Evolutionary conservation across 768 basidiomycete species (phyloP).

Genomic region (Mycena rosella): DNA sequence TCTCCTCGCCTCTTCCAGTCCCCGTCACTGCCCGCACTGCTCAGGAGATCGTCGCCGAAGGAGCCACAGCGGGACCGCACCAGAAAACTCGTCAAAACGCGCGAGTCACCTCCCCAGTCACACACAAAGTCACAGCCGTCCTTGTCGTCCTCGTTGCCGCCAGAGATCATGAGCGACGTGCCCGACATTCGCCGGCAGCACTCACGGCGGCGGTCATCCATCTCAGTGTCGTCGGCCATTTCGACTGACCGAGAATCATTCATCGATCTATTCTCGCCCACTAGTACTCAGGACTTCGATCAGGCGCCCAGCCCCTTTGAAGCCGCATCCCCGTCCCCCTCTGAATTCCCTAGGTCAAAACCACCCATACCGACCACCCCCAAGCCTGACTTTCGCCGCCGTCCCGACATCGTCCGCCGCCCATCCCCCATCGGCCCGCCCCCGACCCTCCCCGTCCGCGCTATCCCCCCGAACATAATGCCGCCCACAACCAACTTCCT

Average conservation of each 20-base stretch:
- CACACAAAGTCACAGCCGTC: too few relatives aligned
- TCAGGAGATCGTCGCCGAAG: constrained; percentile 4
- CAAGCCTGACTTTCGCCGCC: constrained; percentile 56
- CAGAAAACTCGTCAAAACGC: constrained; percentile 27
- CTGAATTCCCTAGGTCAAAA: constrained; percentile 49
- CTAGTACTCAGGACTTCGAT: constrained; percentile 11
- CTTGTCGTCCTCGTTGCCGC: too few relatives aligned
- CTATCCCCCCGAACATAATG: constrained; percentile 41
- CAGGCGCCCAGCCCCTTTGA: constrained; percentile 27
- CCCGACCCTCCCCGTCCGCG: constrained; percentile 26
- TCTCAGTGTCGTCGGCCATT: constrained; percentile 42
- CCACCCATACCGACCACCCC: constrained; percentile 61
- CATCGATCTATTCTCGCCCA: constrained; percentile 35
- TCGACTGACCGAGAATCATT: constrained; percentile 35
- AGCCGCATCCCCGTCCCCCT: constrained; percentile 38
- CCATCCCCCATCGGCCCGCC: constrained; percentile 9
- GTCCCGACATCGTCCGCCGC: background rate
- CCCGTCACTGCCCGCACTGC: background rate
- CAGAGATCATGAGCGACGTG: background rate
- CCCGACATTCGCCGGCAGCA: background rate
- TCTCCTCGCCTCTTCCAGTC: background rate
- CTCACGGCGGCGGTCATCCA: constrained; percentile 37
- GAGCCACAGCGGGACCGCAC: constrained; percentile 8
- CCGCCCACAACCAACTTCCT: constrained; percentile 81
- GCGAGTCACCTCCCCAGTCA: too few relatives aligned